Evolutionary conservation across 768 basidiomycete genomes (phyloP), one percentile per base, ranked within the genome.

Genomic region (Lepiota subincarnata): DNA sequence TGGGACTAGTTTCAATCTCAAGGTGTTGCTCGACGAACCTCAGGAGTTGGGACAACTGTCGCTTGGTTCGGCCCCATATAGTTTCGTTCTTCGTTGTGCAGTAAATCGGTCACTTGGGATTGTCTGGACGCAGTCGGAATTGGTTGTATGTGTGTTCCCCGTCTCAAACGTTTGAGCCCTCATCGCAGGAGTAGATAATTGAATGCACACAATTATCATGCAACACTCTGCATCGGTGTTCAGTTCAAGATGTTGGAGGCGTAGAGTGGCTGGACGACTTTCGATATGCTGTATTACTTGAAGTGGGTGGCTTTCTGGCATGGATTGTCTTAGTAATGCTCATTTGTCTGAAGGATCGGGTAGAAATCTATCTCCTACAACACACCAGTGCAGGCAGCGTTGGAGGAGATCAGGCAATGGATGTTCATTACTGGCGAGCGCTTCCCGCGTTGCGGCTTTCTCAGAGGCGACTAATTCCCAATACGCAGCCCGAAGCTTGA

Each of bases 101-200:
- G 62, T 57, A 18, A 67, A 64, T 38, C 67, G 57, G 16, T 54
- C 79, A 6, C 60, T 70, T 18, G 78, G 74, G 0, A 51, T 82
- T 18, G 69, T 67, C 12, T 84, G 83, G 83, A 73, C 78, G 3
- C 67, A 74, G 22, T 42, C 67, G 10, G 70, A 73, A 40, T 54
- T 79, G 8, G 64, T 65, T 42, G 79, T 78, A 58, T 56, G 72
- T 64, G 19, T 19, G n/a, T 18, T 13, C 2, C 28, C 40, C n/a
- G 22, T 5, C 14, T 37, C 24, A 13, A 20, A 22, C 28, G 47
- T 18, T 45, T 36, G 39, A 34, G 41, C 22, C 14, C 20, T 36
- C 20, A 36, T 35, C 37, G 16, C 1, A 39, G 36, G 12, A 16
- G 1, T 31, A 79, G 79, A 61, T 71, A 8, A 77, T 77, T 55